Percentiles rank a stretch among this genome's conserved stretches.
These are phyloP conservation scores for Didymella exigua DNA, from an alignment of 2,329 filamentous ascomycete species.

Conservation along the genomic window DNA sequence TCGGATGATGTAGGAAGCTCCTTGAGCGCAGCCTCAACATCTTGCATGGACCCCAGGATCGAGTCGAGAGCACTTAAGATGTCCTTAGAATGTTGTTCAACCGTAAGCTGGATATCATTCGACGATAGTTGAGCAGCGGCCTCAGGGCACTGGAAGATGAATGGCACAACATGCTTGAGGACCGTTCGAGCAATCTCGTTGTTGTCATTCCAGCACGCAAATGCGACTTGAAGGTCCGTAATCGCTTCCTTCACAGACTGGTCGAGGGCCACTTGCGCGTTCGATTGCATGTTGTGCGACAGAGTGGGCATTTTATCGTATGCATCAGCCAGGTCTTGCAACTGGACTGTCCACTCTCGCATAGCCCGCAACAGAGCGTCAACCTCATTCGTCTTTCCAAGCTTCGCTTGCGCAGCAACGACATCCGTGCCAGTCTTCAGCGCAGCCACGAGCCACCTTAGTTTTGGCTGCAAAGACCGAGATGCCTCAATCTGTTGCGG, in stretches of 20 bases:
- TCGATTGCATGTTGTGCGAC: constrained; percentile 36
- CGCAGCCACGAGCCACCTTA: constrained; percentile 72
- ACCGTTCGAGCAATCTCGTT: constrained; percentile 34
- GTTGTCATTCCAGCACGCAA: constrained; percentile 26
- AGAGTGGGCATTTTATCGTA: constrained; percentile 32
- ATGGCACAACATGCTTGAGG: constrained; percentile 69
- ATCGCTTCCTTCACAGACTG: constrained; percentile 22
- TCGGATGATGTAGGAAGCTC: constrained; percentile 65
- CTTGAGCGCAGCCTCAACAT: constrained; percentile 63
- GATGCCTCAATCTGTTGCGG: constrained; percentile 18
- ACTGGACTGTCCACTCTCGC: constrained; percentile 30
- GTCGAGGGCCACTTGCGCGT: constrained; percentile 21
- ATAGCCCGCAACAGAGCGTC: constrained; percentile 32
- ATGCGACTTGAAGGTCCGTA: constrained; percentile 21
- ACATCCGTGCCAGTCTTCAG: constrained; percentile 67
- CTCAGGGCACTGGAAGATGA: constrained; percentile 55
- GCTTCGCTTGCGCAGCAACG: constrained; percentile 68
- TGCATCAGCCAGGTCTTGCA: constrained; percentile 23
- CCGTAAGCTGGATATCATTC: constrained; percentile 10
- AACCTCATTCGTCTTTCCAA: constrained; percentile 56
- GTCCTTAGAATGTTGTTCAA: constrained; percentile 60
- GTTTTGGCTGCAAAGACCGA: constrained; percentile 22
- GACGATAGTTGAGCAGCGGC: not conserved
- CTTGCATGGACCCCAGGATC: constrained; percentile 79
- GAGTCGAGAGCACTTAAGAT: constrained; percentile 72